Percentiles rank a stretch among this genome's conserved stretches.
Evolutionary conservation across 2,329 filamentous ascomycete genomes (phyloP).

Genomic region (Cylindrodendrum hubeiense): DNA sequence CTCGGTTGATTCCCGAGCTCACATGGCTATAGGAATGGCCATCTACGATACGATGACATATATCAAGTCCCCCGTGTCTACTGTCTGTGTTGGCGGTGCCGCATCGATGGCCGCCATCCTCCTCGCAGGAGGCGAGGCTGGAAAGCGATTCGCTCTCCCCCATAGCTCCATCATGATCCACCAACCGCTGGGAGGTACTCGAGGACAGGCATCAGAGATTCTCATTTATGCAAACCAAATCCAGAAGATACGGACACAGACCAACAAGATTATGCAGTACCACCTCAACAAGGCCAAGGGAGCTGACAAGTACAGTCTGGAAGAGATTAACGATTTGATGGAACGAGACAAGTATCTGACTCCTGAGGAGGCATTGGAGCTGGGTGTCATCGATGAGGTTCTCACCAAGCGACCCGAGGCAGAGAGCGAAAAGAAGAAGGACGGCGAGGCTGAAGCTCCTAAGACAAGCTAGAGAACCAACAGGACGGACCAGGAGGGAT

Average conservation of each 20-base stretch:
- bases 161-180: conserved; percentile 98
- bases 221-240: conserved; percentile 99
- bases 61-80: conserved; percentile 91
- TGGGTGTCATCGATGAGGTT: conserved; percentile 94
- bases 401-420: conserved; percentile 71
- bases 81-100: conserved; percentile 94
- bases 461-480: conserved; percentile 25
- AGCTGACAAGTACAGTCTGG: conserved; percentile 80
- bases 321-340: conserved; percentile 94
- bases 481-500: not conserved
- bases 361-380: conserved; percentile 86
- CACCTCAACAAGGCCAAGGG: conserved; percentile 86
- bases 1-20: conserved; percentile 14
- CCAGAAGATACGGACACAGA: conserved; percentile 82
- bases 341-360: conserved; percentile 96
- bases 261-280: conserved; percentile 89
- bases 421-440: conserved; percentile 50
- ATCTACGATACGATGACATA: conserved; percentile 99
- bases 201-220: conserved; percentile 81
- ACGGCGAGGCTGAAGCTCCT: conserved; percentile 22
- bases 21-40: conserved; percentile 68
- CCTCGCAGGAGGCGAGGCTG: conserved; percentile 85
- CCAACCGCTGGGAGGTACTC: conserved; percentile 84
- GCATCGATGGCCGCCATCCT: conserved; percentile 95
- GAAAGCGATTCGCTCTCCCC: conserved; percentile 90